Percentiles rank a stretch among this genome's conserved stretches.
These are phyloP conservation scores for Claviceps sp. DNA, from an alignment of 2,329 filamentous ascomycete species.

Conservation along the genomic window DNA sequence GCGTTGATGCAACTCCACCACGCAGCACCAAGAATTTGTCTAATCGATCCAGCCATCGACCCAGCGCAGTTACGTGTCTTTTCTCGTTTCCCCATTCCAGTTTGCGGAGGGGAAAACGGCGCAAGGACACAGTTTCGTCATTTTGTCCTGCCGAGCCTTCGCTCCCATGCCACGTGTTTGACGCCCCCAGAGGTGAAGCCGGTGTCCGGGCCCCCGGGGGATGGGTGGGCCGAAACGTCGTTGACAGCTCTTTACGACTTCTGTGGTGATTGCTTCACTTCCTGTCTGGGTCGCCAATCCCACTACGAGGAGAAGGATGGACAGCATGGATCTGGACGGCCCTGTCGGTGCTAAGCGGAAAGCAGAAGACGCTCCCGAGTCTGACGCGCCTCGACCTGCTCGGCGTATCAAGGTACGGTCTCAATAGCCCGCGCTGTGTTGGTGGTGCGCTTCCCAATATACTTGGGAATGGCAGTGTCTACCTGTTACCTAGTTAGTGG, in stretches of 20 bases:
- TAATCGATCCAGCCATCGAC: background rate
- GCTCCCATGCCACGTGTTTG: background rate
- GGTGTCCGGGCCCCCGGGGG: background rate
- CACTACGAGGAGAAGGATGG: conserved; percentile 7
- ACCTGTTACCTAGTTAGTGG: background rate
- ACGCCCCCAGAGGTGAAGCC: background rate
- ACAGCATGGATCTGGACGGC: conserved; percentile 31
- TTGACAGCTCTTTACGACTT: background rate
- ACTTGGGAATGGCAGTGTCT: too few species aligned
- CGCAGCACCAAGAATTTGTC: background rate
- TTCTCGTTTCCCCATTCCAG: too few species aligned
- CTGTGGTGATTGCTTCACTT: background rate
- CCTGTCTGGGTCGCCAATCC: background rate
- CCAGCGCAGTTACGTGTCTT: background rate
- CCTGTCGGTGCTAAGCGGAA: conserved; percentile 35
- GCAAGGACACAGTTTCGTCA: too few species aligned
- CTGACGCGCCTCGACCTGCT: conserved; percentile 24
- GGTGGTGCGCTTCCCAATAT: background rate
- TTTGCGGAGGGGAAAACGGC: too few species aligned
- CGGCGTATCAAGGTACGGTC: conserved; percentile 34
- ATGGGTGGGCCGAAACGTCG: background rate
- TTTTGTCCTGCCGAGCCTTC: background rate
- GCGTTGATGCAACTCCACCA: background rate
- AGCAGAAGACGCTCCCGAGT: conserved; percentile 23
- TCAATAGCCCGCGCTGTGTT: background rate